Conservation (phyloP, 2,329 filamentous ascomycete species). For the Penicillium corylophilum region DNA sequence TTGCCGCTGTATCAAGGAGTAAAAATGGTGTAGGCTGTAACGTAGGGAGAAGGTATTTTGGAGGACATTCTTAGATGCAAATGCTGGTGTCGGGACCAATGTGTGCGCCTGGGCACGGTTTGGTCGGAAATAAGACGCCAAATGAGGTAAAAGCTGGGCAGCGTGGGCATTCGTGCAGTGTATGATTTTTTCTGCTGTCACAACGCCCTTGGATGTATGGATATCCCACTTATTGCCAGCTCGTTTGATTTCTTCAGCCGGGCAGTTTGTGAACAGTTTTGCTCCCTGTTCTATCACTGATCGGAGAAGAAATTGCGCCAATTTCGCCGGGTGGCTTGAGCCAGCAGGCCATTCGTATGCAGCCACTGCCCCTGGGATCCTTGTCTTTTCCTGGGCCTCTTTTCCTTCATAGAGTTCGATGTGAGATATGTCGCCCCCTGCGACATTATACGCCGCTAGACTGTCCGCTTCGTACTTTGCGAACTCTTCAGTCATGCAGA, state of each 20-base stretch:
- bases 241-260: constrained; percentile 32
- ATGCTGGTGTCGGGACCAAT: constrained; percentile 40
- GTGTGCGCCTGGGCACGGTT: constrained; percentile 49
- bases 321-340: constrained; percentile 51
- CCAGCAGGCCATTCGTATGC: constrained; percentile 55
- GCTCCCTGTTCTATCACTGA: constrained; percentile 40
- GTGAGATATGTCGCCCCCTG: constrained; percentile 48
- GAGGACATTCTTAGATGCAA: constrained; percentile 36
- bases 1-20: constrained; percentile 49
- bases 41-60: constrained; percentile 48
- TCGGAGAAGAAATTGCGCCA: constrained; percentile 50
- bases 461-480: constrained; percentile 46
- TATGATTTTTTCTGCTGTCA: constrained; percentile 19
- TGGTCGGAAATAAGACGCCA: constrained; percentile 38
- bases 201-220: constrained; percentile 17
- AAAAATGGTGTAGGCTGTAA: constrained; percentile 50
- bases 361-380: constrained; percentile 40
- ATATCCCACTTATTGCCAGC: constrained; percentile 16
- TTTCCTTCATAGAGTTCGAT: constrained; percentile 42
- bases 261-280: constrained; percentile 46
- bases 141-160: constrained; percentile 20
- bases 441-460: constrained; percentile 39
- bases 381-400: constrained; percentile 40
- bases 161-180: constrained; percentile 29
- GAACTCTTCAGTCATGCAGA: constrained; percentile 50